phyloP scores from a whole-genome alignment of 192 early-diverging fungal species.

The Dissophora globulifera region DNA sequence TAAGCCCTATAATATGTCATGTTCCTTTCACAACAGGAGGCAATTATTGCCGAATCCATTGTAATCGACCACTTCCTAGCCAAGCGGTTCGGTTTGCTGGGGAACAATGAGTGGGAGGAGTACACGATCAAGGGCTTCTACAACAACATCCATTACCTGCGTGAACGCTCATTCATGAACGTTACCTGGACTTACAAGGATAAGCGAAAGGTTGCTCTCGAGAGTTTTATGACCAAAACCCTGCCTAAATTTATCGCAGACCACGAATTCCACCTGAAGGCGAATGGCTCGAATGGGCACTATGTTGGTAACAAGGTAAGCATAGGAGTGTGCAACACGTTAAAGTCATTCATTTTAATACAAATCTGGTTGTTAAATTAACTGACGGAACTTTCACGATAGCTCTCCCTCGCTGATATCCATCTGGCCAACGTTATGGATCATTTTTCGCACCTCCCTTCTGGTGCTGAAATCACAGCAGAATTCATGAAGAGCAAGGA shows the following conservation, averaged over 20 bases:
- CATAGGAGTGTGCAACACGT: too few species aligned
- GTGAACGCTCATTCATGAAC: constrained; percentile 28
- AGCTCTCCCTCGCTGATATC: constrained; percentile 32
- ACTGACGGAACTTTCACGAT: not conserved
- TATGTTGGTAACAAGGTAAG: constrained; percentile 32
- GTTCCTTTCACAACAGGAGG: constrained; percentile 2
- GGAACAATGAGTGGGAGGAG: constrained; percentile 42
- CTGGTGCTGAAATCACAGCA: not conserved
- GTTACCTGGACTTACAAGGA: constrained; percentile 40
- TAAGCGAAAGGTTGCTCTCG: constrained; percentile 25
- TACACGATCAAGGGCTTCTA: constrained; percentile 34
- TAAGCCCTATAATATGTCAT: not conserved
- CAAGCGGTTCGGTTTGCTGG: constrained; percentile 26
- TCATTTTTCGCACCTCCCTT: constrained; percentile 31
- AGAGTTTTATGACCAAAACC: constrained; percentile 10
- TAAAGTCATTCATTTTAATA: too few species aligned
- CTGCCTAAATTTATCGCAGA: constrained; percentile 32
- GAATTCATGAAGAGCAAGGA: constrained; percentile 11
- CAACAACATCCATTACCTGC: constrained; percentile 33
- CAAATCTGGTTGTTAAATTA: too few species aligned
- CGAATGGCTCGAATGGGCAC: constrained; percentile 31
- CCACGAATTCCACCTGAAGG: constrained; percentile 38
- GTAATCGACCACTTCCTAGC: constrained; percentile 40
- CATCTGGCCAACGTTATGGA: constrained; percentile 31
- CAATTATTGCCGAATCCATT: constrained; percentile 23